A percentile compares a stretch with the other conserved stretches of the same genome.
These are phyloP conservation scores for Tetragonia tetragonoides DNA, from an alignment of 148 eudicot species.

Conservation along the genomic window DNA sequence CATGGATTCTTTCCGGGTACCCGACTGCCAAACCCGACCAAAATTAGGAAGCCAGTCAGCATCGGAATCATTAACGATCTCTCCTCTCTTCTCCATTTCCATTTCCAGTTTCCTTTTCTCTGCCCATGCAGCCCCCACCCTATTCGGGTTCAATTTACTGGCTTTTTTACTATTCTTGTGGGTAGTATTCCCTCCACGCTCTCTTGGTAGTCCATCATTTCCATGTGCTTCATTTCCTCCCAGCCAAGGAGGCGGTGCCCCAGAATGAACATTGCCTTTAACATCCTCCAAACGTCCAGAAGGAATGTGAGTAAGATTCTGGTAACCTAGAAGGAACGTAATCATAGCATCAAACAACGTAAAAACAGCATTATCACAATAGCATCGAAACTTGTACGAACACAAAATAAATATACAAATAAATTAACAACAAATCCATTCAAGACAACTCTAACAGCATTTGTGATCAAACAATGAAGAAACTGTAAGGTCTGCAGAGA, in stretches of 20 bases:
- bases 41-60: conserved; percentile 92
- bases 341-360: conserved; percentile 7
- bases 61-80: conserved; percentile 40
- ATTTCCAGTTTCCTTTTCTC: conserved; percentile 88
- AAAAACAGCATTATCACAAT: background rate
- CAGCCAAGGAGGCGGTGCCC: conserved; percentile 95
- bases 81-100: conserved; percentile 88
- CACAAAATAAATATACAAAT: background rate
- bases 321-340: conserved; percentile 42
- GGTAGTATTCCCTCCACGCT: conserved; percentile 9
- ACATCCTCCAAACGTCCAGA: conserved; percentile 27
- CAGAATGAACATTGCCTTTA: conserved; percentile 79
- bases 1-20: conserved; percentile 84
- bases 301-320: conserved; percentile 51
- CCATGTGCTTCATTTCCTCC: conserved; percentile 42
- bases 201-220: conserved; percentile 15
- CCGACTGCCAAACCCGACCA: conserved; percentile 96
- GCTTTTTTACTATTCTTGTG: conserved; percentile 40
- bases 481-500: background rate
- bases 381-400: background rate
- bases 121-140: conserved; percentile 99
- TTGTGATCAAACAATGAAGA: background rate
- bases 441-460: background rate
- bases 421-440: background rate
- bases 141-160: conserved; percentile 77